Base-by-base conservation (phyloP, 78 protist genomes). In the Chrysochromulina tobinii region DNA sequence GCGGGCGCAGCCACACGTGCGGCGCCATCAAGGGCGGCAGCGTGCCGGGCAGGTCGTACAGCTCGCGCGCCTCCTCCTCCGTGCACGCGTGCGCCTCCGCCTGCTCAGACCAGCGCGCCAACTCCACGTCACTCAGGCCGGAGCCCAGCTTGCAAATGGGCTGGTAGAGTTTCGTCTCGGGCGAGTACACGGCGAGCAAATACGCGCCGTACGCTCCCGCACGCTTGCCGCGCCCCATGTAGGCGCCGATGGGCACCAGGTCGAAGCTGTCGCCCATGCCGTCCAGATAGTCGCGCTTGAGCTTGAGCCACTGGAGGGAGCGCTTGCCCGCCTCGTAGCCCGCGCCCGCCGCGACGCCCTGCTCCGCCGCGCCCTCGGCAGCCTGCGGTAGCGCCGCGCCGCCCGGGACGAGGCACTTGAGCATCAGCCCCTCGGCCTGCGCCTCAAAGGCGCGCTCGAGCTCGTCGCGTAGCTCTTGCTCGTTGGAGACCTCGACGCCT, bases 211-310 rank as follows among this genome's bases (percentile, higher is more conserved):
- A 96, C 54, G 17, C 81, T 25, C 99, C 99, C 6, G 99, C 96
- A 27, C 99, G 94, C 94, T 98, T 99, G 61, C 99, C 99, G 27
- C 91, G 89, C 23, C 99, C 99, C 38, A 25, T 23, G 88, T 91
- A 97, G 6, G 97, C 99, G 15, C 98, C 99, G 68, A 98, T 97
- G 72, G 98, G 98, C 0, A 97, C 99, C n/a, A 98, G 93, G 68
- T 98, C 99, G 17, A 98, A 25, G 21, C 96, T 67, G 89, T 98
- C 99, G 3, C 98, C 97, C 91, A 97, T 61, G 20, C 98, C 98
- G 53, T 94, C 96, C 50, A 98, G 53, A 94, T 98, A 98, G 92
- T 98, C 99, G 88, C 97, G 97, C 92, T 98, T 98, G 64, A 95
- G 51, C 96, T 98, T 98, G 81, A 98, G 93, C 99, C 99, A 98